Evolutionary conservation across 208 protist genomes (phyloP).

Genomic region (Leishmania tropica): DNA sequence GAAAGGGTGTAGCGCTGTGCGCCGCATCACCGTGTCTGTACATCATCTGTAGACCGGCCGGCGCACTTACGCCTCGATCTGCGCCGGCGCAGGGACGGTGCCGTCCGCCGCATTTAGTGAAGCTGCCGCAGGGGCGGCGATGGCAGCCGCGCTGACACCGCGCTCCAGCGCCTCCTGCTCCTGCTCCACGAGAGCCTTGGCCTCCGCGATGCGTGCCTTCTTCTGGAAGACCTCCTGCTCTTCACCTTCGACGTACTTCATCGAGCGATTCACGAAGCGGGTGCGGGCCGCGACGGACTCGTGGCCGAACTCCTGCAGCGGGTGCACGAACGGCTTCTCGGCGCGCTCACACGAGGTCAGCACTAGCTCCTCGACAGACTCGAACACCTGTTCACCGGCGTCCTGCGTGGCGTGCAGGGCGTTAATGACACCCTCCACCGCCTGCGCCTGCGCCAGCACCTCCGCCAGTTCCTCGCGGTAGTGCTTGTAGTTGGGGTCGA

Average conservation of each 20-base stretch:
- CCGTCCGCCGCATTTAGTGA: conserved; percentile 8
- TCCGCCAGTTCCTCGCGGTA: conserved; percentile 73
- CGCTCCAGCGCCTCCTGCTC: conserved; percentile 60
- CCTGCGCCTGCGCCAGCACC: conserved; percentile 70
- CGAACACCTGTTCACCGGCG: conserved; percentile 78
- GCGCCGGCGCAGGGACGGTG: not conserved
- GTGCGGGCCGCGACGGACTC: conserved; percentile 68
- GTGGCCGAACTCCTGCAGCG: conserved; percentile 76
- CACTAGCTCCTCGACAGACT: conserved; percentile 68
- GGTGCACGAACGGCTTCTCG: conserved; percentile 63
- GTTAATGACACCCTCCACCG: conserved; percentile 78
- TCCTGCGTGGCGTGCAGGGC: conserved; percentile 84
- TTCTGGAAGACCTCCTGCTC: conserved; percentile 75
- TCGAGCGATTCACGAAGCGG: conserved; percentile 73
- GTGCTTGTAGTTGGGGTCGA: conserved; percentile 80
- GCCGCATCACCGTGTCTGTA: not conserved
- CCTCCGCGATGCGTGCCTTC: conserved; percentile 57
- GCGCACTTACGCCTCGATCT: conserved; percentile 7
- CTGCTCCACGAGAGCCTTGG: conserved; percentile 62
- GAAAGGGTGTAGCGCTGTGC: not conserved
- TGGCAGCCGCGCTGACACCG: conserved; percentile 35
- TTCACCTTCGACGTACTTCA: conserved; percentile 79
- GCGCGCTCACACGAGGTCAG: conserved; percentile 47
- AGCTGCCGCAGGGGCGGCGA: not conserved
- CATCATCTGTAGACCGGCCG: not conserved